Evolutionary conservation across 306 rosid genomes (phyloP).

Genomic region (Phaseolus lunatus): DNA sequence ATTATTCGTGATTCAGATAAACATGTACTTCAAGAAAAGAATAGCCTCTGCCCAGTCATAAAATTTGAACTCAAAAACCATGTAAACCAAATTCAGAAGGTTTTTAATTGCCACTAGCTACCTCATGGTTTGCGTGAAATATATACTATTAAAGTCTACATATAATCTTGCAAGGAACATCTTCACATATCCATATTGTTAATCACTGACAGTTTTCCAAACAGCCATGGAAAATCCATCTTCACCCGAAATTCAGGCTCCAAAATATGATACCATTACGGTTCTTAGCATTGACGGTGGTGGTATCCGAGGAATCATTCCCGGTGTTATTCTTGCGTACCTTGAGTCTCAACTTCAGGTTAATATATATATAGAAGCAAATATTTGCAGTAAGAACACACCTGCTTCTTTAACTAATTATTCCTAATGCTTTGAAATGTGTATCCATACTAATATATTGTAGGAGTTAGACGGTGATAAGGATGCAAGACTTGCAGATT

Average conservation of each 20-base stretch:
- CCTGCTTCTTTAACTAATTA: not conserved
- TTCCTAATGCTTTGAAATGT: not conserved
- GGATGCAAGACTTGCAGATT: slow-evolving; percentile 50
- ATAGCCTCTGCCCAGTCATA: not conserved
- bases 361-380: not conserved
- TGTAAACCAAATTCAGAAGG: not conserved
- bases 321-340: slow-evolving; percentile 48
- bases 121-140: not conserved
- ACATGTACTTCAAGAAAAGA: not conserved
- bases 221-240: slow-evolving; percentile 24
- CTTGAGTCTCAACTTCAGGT: slow-evolving; percentile 57
- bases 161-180: not conserved
- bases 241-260: not conserved
- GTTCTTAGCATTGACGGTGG: slow-evolving; percentile 57
- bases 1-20: too few species aligned
- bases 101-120: not conserved
- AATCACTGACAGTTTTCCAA: not conserved
- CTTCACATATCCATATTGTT: not conserved
- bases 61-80: too few species aligned
- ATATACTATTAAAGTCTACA: not conserved
- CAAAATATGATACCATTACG: slow-evolving; percentile 25
- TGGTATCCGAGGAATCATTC: slow-evolving; percentile 56
- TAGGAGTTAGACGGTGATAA: slow-evolving; percentile 34
- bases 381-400: not conserved
- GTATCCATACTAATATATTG: not conserved